Conservation (phyloP, 768 basidiomycete genomes). For the Imleria badia region DNA sequence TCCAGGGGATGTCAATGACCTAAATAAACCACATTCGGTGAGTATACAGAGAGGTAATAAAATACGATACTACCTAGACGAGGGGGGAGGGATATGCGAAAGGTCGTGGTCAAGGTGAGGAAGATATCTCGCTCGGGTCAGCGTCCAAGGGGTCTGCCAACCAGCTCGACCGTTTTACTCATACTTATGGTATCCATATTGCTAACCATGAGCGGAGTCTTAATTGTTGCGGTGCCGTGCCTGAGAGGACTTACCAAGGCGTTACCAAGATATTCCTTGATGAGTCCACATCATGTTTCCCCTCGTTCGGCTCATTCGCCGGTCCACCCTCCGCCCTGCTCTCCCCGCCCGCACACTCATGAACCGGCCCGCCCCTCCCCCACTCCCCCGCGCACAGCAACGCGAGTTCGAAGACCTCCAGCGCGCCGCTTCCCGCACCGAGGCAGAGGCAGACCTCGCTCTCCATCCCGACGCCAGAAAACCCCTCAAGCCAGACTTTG, state of each 20-base stretch:
- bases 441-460: conserved; percentile 43
- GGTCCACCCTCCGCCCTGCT: neutral
- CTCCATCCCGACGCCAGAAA: conserved; percentile 70
- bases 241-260: neutral
- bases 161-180: conserved; percentile 4
- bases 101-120: conserved; percentile 1
- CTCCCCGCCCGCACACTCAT: conserved; percentile 26
- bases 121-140: conserved; percentile 1
- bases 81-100: no score
- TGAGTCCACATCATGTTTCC: no score
- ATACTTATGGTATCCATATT: conserved; percentile 6
- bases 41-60: no score
- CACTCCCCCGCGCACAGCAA: conserved; percentile 73
- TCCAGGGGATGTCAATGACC: no score
- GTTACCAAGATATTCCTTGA: no score
- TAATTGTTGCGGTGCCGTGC: neutral
- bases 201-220: neutral
- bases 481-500: conserved; percentile 64
- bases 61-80: no score
- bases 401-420: conserved; percentile 86
- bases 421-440: conserved; percentile 43
- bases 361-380: conserved; percentile 67
- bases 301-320: neutral
- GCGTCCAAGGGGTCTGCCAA: neutral
- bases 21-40: neutral